These are phyloP conservation scores for Lepidium didymum DNA, from an alignment of 345 rosid genomes.

Conservation along the genomic window DNA sequence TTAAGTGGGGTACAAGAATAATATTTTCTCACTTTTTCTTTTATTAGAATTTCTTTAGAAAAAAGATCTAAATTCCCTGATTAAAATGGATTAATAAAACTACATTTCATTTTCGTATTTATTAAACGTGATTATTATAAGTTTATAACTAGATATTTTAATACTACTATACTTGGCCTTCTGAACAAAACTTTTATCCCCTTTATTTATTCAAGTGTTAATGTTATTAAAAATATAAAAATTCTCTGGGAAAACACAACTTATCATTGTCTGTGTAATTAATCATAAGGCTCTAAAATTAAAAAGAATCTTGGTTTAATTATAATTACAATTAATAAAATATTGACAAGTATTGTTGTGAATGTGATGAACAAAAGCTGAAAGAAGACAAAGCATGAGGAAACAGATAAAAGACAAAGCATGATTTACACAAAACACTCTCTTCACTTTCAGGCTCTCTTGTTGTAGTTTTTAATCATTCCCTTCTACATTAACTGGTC, in stretches of 20 bases:
- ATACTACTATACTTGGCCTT: neutral
- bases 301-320: neutral
- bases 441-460: constrained; percentile 32
- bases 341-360: neutral
- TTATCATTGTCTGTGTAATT: constrained; percentile 28
- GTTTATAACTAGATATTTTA: neutral
- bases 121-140: neutral
- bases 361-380: constrained; percentile 32
- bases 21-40: neutral
- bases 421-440: constrained; percentile 30
- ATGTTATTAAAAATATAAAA: neutral
- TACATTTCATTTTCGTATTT: too few species aligned
- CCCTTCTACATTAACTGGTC: constrained; percentile 25
- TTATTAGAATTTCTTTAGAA: too few species aligned
- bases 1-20: neutral
- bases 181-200: neutral
- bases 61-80: too few species aligned
- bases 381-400: constrained; percentile 33
- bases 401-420: constrained; percentile 37
- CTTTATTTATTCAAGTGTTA: neutral
- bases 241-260: constrained; percentile 17
- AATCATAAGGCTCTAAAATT: constrained; percentile 27
- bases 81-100: too few species aligned
- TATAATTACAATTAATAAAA: neutral
- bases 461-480: constrained; percentile 29